Base-by-base conservation (phyloP, 2,329 filamentous ascomycete species). In the Alternaria ventricosa region DNA sequence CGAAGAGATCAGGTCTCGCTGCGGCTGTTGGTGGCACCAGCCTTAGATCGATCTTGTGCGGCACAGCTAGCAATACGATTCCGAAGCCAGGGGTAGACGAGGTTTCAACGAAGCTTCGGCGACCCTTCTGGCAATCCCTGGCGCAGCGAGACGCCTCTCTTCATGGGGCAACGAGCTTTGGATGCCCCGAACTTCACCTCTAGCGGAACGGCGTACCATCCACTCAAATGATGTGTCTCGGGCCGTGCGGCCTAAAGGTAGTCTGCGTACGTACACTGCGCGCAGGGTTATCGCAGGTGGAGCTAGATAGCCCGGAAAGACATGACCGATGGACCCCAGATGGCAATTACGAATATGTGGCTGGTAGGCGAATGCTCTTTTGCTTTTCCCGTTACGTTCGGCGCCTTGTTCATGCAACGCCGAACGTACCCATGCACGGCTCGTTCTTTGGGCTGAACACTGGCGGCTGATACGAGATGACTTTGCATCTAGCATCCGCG, bases 381-480 rank as follows among this genome's bases (percentile, higher is more conserved):
- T 65, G 53, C 46, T 60, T 63, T 63, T 63, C 45, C 55, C 28
- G 36, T 50, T 53, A 51, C 15, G 41, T 44, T 57, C 51, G 56
- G 56, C 46, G 51, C 43, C 53, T 45, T 44, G 54, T 57, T 60
- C 49, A 54, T 57, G 50, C 53, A 46, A 33, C 20, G 28, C 27
- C 44, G 36, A 56, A 27, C 28, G 13, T 44, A 50, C 25, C 41
- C 36, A 36, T 50, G 51, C 49, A 49, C 50, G 45, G 59, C 59
- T 50, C 36, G 33, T 49, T 41, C 25, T 27, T 45, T 41, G 20
- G 27, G 20, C 30, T 41, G 30, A 33, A 23, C 28, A 49, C 33
- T 28, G 28, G 11, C 30, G 23, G 23, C 15, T 36, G 22, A 53
- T 53, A 30, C 30, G 28, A 49, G 22, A 22, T 44, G 22, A 36